These are phyloP conservation scores for Hypoxylon sp. DNA, from an alignment of 2,329 filamentous ascomycete genomes.

Conservation along the genomic window DNA sequence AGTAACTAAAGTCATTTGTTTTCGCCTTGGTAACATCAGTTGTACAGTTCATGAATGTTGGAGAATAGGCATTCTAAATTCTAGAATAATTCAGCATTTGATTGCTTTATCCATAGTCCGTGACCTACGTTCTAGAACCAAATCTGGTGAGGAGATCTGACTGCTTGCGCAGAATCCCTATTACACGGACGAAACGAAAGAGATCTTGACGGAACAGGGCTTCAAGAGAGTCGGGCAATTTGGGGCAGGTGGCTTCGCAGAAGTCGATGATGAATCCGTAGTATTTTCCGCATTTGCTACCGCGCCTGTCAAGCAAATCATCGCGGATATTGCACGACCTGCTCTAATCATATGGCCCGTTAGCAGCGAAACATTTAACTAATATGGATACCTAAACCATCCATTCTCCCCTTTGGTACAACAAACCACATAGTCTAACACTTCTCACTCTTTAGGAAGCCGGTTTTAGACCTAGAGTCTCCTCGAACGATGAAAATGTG, in stretches of 20 bases:
- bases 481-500: slow-evolving; percentile 7
- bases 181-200: not conserved
- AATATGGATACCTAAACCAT: not conserved
- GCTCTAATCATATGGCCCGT: not conserved
- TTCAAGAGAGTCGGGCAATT: not conserved
- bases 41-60: not conserved
- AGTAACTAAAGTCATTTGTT: not conserved
- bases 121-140: not conserved
- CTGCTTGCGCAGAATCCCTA: not conserved
- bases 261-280: not conserved
- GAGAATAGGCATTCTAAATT: not conserved
- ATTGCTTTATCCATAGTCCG: not conserved
- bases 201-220: not conserved
- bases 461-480: not conserved
- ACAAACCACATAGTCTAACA: not conserved
- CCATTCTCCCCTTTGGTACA: not conserved
- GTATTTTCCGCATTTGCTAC: not conserved
- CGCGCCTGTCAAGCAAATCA: not conserved
- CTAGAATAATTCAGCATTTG: not conserved
- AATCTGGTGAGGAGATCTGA: not conserved
- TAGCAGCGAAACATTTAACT: not conserved
- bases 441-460: not conserved
- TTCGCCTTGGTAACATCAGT: slow-evolving; percentile 4
- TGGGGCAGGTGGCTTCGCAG: not conserved
- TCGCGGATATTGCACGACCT: not conserved